Evolutionary conservation across 192 early-diverging fungal genomes (phyloP), one percentile per base, ranked within the genome.

Genomic region (Gryganskiella cystojenkinii): DNA sequence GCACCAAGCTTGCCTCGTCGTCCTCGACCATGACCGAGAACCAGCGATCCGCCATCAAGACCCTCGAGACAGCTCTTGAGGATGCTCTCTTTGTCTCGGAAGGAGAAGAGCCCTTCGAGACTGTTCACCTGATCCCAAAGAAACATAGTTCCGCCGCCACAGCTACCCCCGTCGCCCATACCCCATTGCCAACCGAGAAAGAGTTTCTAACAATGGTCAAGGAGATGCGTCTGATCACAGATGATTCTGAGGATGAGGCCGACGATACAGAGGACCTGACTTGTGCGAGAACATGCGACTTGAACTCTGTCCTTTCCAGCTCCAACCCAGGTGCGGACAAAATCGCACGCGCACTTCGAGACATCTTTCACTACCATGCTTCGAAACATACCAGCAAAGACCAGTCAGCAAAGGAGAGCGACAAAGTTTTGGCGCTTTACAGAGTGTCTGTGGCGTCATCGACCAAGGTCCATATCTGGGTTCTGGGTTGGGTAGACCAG

Each of bases 51-150:
- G 72, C 72, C 2, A 76, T 67, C 72, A n/a, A 57, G 0, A 57
- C 51, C 4, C 60, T 76, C 0, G 34, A 76, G n/a, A n/a, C 19
- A 1, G 59, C 65, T 25, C 27, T 31, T 3, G 35, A 67, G 24
- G 59, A 63, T 19, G 65, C 72, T 10, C 42, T 67, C 44, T 76
- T 57, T 44, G 44, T 76, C 45, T 76, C 72, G 3, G 72, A 76
- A n/a, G 72, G 72, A 44, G 72, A 76, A 14, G 72, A 76, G 31
- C 65, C 58, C 5, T 76, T 62, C 37, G 57, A 67, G 11, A 44
- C 51, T 33, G 72, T 68, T 11, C 59, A 67, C 17, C 61, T 76
- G 45, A 33, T 51, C 3, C 60, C 64, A 3, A 58, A 7, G 7
- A 53, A 7, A 40, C 46, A 33, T 33, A 40, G 6, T 2, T 20